Conservation (phyloP, 768 basidiomycete genomes). For the Rubroboletus pulcherrimus region DNA sequence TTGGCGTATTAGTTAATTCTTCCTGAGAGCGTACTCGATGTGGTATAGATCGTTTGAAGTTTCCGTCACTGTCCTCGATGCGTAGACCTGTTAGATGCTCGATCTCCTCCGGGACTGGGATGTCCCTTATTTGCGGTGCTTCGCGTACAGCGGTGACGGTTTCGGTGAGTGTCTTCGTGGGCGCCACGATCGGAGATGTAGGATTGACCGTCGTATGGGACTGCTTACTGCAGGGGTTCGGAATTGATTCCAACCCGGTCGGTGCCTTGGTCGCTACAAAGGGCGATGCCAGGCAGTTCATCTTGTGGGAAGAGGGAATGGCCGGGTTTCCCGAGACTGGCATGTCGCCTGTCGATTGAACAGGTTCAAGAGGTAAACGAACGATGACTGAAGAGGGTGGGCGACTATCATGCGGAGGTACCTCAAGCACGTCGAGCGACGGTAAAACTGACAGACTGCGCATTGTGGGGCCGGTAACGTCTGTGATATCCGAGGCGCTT, state of each 20-base stretch:
- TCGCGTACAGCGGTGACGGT: background rate
- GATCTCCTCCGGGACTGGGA: background rate
- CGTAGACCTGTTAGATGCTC: background rate
- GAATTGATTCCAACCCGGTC: background rate
- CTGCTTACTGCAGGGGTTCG: background rate
- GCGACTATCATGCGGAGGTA: slow-evolving; percentile 7
- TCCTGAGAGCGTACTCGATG: background rate
- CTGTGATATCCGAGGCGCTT: background rate
- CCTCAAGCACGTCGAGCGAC: slow-evolving; percentile 13
- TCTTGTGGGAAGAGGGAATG: background rate
- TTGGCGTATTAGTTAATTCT: background rate
- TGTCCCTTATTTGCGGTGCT: background rate
- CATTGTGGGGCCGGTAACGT: background rate
- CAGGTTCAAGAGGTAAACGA: slow-evolving; percentile 15
- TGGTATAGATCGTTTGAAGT: background rate
- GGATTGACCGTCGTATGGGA: background rate
- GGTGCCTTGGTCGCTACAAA: slow-evolving; percentile 7
- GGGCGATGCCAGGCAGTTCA: slow-evolving; percentile 14
- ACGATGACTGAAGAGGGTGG: slow-evolving; percentile 24
- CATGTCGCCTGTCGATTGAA: background rate
- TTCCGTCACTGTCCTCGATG: slow-evolving; percentile 3
- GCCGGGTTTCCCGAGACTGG: background rate
- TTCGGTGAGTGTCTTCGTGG: background rate
- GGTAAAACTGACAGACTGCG: slow-evolving; percentile 4
- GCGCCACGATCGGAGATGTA: background rate